Percentiles rank a stretch among this genome's conserved stretches.
Evolutionary conservation across 2,329 filamentous ascomycete genomes (phyloP).

Genomic region (Drechslerella coelobrocha): DNA sequence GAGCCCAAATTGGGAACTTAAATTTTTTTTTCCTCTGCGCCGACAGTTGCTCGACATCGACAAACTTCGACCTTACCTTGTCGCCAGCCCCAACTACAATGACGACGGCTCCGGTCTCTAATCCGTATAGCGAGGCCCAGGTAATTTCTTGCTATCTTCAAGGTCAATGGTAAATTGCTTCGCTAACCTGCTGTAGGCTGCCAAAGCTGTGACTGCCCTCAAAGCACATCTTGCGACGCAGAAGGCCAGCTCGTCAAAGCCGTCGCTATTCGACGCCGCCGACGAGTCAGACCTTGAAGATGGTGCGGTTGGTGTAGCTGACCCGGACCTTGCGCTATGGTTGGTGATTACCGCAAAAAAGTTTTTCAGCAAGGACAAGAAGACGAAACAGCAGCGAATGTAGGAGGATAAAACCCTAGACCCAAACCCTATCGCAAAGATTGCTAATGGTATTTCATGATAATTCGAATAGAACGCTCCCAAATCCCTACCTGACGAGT

Average conservation of each 20-base stretch:
- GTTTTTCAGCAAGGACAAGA: constrained; percentile 49
- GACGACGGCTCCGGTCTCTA: constrained; percentile 28
- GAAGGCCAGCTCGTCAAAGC: constrained; percentile 29
- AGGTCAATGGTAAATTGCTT: background rate
- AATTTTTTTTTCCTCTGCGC: constrained; percentile 28
- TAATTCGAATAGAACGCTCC: constrained; percentile 19
- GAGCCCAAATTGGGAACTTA: constrained; percentile 12
- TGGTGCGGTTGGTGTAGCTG: constrained; percentile 49
- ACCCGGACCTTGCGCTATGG: constrained; percentile 52
- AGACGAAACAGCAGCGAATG: constrained; percentile 45
- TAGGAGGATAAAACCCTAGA: too few species aligned
- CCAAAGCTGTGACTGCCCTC: constrained; percentile 43
- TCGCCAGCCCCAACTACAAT: constrained; percentile 16
- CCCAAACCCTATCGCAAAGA: background rate
- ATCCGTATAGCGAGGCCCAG: constrained; percentile 38
- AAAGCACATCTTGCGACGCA: constrained; percentile 35
- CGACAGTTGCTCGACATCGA: constrained; percentile 22
- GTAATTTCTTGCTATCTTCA: background rate
- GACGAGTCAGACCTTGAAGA: constrained; percentile 51
- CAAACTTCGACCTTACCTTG: background rate
- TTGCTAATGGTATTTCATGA: background rate
- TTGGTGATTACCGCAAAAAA: constrained; percentile 54
- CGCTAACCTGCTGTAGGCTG: constrained; percentile 36
- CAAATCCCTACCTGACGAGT: constrained; percentile 43
- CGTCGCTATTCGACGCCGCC: constrained; percentile 35